Evolutionary conservation across 2,329 filamentous ascomycete genomes (phyloP), one percentile per base, ranked within the genome.

Genomic region (Sporothrix curviconia): DNA sequence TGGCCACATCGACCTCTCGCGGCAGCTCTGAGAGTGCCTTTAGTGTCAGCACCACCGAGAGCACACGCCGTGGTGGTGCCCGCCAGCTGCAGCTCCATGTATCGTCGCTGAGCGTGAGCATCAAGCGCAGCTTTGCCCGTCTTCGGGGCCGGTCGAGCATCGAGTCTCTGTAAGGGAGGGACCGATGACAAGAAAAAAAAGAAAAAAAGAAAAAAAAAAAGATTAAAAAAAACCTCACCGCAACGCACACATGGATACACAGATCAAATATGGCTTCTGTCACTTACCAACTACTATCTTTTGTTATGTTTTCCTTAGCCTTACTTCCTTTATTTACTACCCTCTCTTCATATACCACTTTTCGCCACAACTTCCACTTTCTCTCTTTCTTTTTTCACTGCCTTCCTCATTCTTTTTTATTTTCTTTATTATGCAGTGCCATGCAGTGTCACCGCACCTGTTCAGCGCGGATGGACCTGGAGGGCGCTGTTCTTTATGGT

Each of bases 51-150:
- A 42, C 40, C 14, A 30, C 28, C 15, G 43, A 43, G 8, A 43
- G 40, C 15, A 36, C 40, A 15, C 42, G 42, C 3, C 11, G 28
- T 5, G 36, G 36, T n/a, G n/a, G n/a, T n/a, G n/a, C n/a, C n/a
- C 49, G 34, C 17, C 50, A 28, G 12, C 50, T 60, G 9, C 43
- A 32, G 15, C 44, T 34, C 34, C 55, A 44, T n/a, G 15, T 55
- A 1, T 57, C 54, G 11, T 55, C 44, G 28, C 37, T 60, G 15
- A 51, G 58, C 55, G 49, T 60, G 36, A 43, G 55, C 12, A 43
- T 57, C 32, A 55, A 47, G 50, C 51, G 46, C 50, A 57, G 58
- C 51, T 57, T 57, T 32, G 37, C 49, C n/a, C 50, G 50, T 5
- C 44, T 60, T 7, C 43, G 58, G 19, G 39, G 44, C 28, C 50